Evolutionary conservation across 164 flowering plant species (phyloP), one percentile per base, ranked within the genome.

Genomic region (Tinospora cordifolia): DNA sequence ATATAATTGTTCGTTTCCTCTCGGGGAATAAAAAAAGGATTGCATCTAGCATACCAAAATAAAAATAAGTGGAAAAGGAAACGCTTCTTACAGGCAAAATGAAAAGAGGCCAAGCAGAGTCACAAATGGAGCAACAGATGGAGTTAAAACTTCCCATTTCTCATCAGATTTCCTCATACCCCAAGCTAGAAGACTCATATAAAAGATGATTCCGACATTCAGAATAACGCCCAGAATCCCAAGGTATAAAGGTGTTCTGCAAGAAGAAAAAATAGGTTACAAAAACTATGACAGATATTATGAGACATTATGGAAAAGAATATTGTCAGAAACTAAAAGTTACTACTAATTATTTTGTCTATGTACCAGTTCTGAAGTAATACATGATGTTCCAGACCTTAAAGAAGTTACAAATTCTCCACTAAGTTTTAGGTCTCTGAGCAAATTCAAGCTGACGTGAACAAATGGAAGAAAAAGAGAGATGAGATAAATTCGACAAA

Each of bases 241-340:
- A 63, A 90, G 76, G 81, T 90, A 89, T 11, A 92, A 77, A 30
- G 98, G 92, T 65, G 73, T 65, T 79, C 98, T 93, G 88, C 76
- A 76, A 68, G 65, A 69, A 66, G 13, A 60, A 68, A 54, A 71
- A 27, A 51, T 51, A 51, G 8, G n/a, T n/a, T n/a, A n/a, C n/a
- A n/a, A n/a, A n/a, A n/a, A n/a, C n/a, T n/a, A n/a, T n/a, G n/a
- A n/a, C n/a, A n/a, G n/a, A n/a, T n/a, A n/a, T n/a, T n/a, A n/a
- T n/a, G n/a, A n/a, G n/a, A 51, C 21, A 51, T 51, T 51, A 51
- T 15, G 59, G 19, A 51, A 41, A 51, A 51, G 6, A 51, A 51
- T 51, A 22, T 10, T 17, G n/a, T 17, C 21, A 51, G 7, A 51
- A 51, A 14, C 21, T 51, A 51, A 51, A 51, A 51, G 19, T 51